Base-by-base conservation (phyloP, 2,329 filamentous ascomycete species). In the Hymenoscyphus occultus region DNA sequence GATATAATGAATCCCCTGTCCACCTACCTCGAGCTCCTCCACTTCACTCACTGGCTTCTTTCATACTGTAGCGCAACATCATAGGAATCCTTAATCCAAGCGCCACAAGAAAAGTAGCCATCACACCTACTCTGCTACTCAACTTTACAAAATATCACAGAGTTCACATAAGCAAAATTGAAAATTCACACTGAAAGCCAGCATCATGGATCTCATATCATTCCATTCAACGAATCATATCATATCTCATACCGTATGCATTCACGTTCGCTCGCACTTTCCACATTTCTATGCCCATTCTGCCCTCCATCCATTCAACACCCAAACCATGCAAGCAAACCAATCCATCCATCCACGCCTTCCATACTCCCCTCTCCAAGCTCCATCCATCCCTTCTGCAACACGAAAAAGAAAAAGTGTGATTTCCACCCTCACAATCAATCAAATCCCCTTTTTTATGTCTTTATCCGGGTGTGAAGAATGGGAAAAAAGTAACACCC, bases 211-310 rank as follows among this genome's bases (percentile, higher is more conserved):
- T 45, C 19, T 45, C 42, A 45, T 48, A 48, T 19, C 45, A 48
- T 48, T 48, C 45, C 45, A 48, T 48, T 48, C n/a, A 48, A 48
- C 45, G n/a, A 19, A 48, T 48, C n/a, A 48, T 48, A 48, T 48
- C n/a, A 48, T 48, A 19, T 48, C 45, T 48, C 45, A 48, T 48
- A 48, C 45, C n/a, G 22, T 22, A 22, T 22, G 22, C n/a, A 10
- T 48, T 10, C 45, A 16, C 42, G 9, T 19, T 2, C n/a, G 5
- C 19, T 48, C 19, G 16, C 40, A 12, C 40, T 3, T 19, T n/a
- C 42, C 4, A 35, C 32, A 2, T 5, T 35, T 35, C 32, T 35
- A 35, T 35, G 22, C 32, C 32, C 32, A 35, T 9, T 35, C 32
- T 9, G 32, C 32, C 5, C 32, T 5, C 32, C 32, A 35, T 35